Percentiles rank a stretch among this genome's conserved stretches.
Conservation (phyloP, 2,329 filamentous ascomycete genomes). For the Colletotrichum lindemuthianum region DNA sequence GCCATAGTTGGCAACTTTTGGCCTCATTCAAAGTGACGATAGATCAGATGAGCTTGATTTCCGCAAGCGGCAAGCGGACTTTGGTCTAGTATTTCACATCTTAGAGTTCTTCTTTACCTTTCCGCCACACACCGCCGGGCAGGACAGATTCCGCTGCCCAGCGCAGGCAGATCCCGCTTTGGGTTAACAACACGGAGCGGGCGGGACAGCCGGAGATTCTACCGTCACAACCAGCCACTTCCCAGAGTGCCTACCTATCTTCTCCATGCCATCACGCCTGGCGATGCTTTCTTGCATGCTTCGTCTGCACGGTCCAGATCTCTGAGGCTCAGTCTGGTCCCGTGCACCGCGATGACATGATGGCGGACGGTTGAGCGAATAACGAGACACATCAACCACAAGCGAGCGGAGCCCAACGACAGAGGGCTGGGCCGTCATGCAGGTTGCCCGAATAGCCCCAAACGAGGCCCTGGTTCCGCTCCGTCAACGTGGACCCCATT, state of each 20-base stretch:
- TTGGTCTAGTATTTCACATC: too few relatives aligned
- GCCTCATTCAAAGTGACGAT: background rate
- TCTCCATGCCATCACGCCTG: too few relatives aligned
- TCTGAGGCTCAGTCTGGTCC: slow-evolving; percentile 17
- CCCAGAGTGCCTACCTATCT: too few relatives aligned
- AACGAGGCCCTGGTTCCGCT: slow-evolving; percentile 13
- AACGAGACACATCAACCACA: background rate
- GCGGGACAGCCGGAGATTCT: too few relatives aligned
- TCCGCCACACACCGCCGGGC: too few relatives aligned
- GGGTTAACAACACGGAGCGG: too few relatives aligned
- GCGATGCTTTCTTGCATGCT: background rate
- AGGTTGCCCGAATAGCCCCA: slow-evolving; percentile 24
- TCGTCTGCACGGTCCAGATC: background rate
- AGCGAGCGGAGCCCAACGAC: slow-evolving; percentile 29
- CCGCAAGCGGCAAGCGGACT: background rate
- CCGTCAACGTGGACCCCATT: slow-evolving; percentile 8
- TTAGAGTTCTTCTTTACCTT: too few relatives aligned
- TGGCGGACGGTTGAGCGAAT: slow-evolving; percentile 21
- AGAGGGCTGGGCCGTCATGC: slow-evolving; percentile 36
- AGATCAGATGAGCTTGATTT: slow-evolving; percentile 30
- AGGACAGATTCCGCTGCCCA: too few relatives aligned
- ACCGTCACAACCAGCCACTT: too few relatives aligned
- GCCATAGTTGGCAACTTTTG: too few relatives aligned
- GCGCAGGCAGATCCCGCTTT: too few relatives aligned
- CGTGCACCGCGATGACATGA: slow-evolving; percentile 23